These are phyloP conservation scores for Arabidopsis hybrid DNA, from an alignment of 441 rosid genomes.

Conservation along the genomic window DNA sequence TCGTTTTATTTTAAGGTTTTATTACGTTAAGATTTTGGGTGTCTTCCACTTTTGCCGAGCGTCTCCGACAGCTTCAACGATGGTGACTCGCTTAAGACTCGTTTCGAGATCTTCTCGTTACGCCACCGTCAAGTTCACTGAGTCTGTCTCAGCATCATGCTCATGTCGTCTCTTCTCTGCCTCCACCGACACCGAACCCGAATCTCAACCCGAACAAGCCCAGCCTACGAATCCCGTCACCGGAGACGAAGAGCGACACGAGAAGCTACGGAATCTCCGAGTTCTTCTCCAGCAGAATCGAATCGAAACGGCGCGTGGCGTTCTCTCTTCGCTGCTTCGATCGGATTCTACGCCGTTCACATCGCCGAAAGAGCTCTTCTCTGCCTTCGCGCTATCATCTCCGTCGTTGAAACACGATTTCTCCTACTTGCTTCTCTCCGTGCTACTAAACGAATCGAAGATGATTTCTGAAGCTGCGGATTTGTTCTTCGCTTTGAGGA, in stretches of 20 bases:
- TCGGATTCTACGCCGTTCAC: slow-evolving; percentile 49
- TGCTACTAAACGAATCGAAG: slow-evolving; percentile 54
- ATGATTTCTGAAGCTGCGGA: slow-evolving; percentile 56
- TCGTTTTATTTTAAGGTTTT: too few species aligned
- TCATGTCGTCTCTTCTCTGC: slow-evolving; percentile 39
- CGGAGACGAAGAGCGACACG: slow-evolving; percentile 48
- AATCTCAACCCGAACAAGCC: slow-evolving; percentile 5
- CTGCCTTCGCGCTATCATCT: slow-evolving; percentile 52
- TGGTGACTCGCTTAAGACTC: slow-evolving; percentile 36
- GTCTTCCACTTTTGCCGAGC: neutral
- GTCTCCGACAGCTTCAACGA: slow-evolving; percentile 14
- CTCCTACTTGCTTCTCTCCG: slow-evolving; percentile 53
- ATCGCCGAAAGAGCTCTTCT: slow-evolving; percentile 62
- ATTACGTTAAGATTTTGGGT: neutral
- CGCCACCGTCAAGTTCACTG: slow-evolving; percentile 15
- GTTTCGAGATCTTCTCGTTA: slow-evolving; percentile 32
- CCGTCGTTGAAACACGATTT: slow-evolving; percentile 56
- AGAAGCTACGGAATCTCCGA: slow-evolving; percentile 53
- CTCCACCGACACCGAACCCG: neutral
- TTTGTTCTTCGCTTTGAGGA: slow-evolving; percentile 50
- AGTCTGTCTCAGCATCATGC: slow-evolving; percentile 22
- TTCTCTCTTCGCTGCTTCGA: slow-evolving; percentile 50
- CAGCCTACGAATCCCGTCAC: neutral
- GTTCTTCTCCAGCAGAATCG: slow-evolving; percentile 62
- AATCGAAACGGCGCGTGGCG: slow-evolving; percentile 52